Conservation (phyloP, 2,329 filamentous ascomycete genomes). For the Aureobasidium sp. region DNA sequence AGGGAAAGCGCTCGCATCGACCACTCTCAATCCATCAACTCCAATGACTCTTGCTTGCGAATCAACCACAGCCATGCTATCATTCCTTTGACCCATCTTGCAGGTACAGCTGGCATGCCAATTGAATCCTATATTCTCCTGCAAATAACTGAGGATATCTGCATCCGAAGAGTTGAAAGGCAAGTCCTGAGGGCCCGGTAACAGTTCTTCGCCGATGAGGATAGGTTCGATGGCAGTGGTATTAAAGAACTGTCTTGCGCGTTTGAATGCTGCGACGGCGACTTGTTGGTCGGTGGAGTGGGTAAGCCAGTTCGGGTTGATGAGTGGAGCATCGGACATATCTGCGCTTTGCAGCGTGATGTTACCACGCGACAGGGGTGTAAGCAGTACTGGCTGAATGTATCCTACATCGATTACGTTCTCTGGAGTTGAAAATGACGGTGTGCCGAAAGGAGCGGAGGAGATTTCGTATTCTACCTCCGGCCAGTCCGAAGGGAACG, state of each 20-base stretch:
- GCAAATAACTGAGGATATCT: conserved; percentile 22
- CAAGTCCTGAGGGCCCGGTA: conserved; percentile 22
- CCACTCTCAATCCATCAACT: conserved; percentile 28
- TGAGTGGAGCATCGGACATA: conserved; percentile 24
- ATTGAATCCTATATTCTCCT: neutral
- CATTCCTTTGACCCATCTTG: conserved; percentile 7
- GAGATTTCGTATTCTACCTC: conserved; percentile 25
- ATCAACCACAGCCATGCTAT: conserved; percentile 18
- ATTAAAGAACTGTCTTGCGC: conserved; percentile 23
- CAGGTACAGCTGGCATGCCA: conserved; percentile 6
- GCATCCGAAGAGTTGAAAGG: conserved; percentile 22
- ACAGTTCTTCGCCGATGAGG: conserved; percentile 24
- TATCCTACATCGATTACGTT: neutral
- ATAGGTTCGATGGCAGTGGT: conserved; percentile 23
- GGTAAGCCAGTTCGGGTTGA: conserved; percentile 34
- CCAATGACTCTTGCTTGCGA: conserved; percentile 26
- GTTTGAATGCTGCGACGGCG: neutral
- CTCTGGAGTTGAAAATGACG: conserved; percentile 27
- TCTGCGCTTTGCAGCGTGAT: conserved; percentile 25
- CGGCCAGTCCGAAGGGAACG: conserved; percentile 28
- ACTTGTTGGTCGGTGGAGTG: conserved; percentile 26
- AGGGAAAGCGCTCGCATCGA: conserved; percentile 31
- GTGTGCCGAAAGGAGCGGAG: conserved; percentile 12
- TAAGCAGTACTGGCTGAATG: neutral
- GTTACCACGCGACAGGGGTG: neutral